Evolutionary conservation across 2,329 filamentous ascomycete genomes (phyloP).

Genomic region (Trichothecium roseum): DNA sequence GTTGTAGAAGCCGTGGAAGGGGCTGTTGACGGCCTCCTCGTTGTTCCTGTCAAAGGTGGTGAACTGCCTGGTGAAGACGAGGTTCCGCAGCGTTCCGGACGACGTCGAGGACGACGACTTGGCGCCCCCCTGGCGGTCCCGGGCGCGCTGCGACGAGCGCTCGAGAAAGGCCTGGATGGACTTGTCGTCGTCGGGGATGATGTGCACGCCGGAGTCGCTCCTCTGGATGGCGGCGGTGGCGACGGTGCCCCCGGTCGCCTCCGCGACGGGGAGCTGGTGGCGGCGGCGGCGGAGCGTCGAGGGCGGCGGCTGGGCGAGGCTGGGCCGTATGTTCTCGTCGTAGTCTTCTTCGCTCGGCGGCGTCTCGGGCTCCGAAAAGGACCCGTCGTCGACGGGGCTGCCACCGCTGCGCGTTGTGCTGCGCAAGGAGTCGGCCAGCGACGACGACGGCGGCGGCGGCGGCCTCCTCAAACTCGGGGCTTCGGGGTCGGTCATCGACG

Average conservation of each 20-base stretch:
- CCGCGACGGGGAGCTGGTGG: constrained; percentile 8
- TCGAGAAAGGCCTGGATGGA: constrained; percentile 16
- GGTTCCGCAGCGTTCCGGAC: constrained; percentile 26
- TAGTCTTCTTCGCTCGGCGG: constrained; percentile 36
- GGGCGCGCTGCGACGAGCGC: constrained; percentile 12
- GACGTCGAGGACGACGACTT: constrained; percentile 7
- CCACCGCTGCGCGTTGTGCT: too few relatives aligned
- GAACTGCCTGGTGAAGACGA: constrained; percentile 64
- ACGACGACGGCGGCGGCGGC: too few relatives aligned
- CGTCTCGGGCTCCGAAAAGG: too few relatives aligned
- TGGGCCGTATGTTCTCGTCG: constrained; percentile 24
- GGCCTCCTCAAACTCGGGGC: too few relatives aligned
- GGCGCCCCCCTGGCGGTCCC: too few relatives aligned
- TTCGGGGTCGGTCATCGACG: too few relatives aligned
- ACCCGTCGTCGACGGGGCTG: constrained; percentile 1
- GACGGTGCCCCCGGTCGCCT: background rate
- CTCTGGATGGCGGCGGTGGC: constrained; percentile 11
- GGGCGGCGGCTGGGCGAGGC: constrained; percentile 7
- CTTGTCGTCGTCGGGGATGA: constrained; percentile 17
- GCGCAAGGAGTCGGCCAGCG: too few relatives aligned
- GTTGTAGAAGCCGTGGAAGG: constrained; percentile 71
- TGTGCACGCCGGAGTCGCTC: constrained; percentile 13
- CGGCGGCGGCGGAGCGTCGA: constrained; percentile 10
- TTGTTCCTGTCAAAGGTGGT: constrained; percentile 69
- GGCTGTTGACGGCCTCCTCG: constrained; percentile 49